phyloP scores from a whole-genome alignment of 163 green algal genomes.

The Dunaliella salina region DNA sequence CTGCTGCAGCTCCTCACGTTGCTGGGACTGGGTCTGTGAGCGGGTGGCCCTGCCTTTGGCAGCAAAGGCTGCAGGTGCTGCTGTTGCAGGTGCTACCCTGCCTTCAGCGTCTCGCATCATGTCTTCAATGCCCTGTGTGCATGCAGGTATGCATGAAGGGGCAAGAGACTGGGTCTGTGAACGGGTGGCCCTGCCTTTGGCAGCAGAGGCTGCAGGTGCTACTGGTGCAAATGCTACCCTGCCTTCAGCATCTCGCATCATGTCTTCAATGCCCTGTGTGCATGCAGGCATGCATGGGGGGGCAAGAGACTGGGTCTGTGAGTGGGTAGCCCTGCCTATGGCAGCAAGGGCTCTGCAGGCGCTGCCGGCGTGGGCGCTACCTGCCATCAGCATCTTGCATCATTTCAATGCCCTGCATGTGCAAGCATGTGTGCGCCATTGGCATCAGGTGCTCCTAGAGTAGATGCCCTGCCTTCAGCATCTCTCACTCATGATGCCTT shows the following conservation, averaged over 20 bases:
- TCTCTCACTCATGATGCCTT: no score
- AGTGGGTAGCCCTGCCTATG: not conserved
- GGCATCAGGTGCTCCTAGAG: no score
- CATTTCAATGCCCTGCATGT: not conserved
- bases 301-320: not conserved
- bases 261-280: not conserved
- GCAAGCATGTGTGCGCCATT: no score
- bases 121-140: not conserved
- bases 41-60: not conserved
- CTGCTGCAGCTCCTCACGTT: not conserved
- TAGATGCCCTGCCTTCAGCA: no score
- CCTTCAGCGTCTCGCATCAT: not conserved
- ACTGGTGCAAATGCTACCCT: not conserved
- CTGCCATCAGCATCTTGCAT: not conserved
- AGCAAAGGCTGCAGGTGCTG: not conserved
- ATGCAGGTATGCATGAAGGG: not conserved
- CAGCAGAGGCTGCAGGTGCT: not conserved
- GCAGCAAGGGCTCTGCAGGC: not conserved
- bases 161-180: not conserved
- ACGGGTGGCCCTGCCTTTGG: not conserved
- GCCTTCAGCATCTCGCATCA: not conserved
- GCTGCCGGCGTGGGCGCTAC: no score
- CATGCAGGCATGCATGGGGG: not conserved
- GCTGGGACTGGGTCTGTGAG: not conserved
- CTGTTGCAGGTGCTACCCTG: not conserved